phyloP scores from a whole-genome alignment of 371 early-diverging fungal genomes.

The Mucor piriformis region DNA sequence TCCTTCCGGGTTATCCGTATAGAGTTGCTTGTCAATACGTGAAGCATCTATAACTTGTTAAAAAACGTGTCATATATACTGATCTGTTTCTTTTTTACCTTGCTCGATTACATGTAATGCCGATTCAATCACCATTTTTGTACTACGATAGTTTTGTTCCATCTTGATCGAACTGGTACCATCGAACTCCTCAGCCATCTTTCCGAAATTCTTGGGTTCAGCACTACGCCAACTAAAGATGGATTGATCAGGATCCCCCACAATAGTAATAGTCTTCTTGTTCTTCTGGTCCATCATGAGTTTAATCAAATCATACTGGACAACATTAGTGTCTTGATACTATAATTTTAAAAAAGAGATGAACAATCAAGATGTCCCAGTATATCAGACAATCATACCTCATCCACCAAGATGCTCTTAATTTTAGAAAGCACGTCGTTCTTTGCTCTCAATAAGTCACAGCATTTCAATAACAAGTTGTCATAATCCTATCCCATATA shows the following conservation, averaged over 20 bases:
- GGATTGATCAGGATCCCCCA: slow-evolving; percentile 68
- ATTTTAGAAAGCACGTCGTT: slow-evolving; percentile 24
- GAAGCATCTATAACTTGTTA: slow-evolving; percentile 15
- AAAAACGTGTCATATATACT: neutral
- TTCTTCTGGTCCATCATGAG: slow-evolving; percentile 26
- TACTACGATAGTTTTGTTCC: slow-evolving; percentile 64
- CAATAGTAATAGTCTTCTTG: slow-evolving; percentile 54
- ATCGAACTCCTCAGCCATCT: slow-evolving; percentile 47
- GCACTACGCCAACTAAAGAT: slow-evolving; percentile 70
- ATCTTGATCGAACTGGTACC: slow-evolving; percentile 39
- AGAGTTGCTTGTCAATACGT: slow-evolving; percentile 30
- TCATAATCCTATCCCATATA: slow-evolving; percentile 60
- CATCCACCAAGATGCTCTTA: slow-evolving; percentile 61
- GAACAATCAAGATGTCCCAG: no score
- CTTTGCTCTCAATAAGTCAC: slow-evolving; percentile 34
- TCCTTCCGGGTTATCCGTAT: slow-evolving; percentile 39
- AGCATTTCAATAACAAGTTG: slow-evolving; percentile 48
- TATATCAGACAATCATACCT: slow-evolving; percentile 26
- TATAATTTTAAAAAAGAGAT: slow-evolving; percentile 12
- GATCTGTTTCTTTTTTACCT: slow-evolving; percentile 25
- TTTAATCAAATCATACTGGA: slow-evolving; percentile 60
- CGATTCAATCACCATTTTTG: slow-evolving; percentile 47
- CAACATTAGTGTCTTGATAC: slow-evolving; percentile 69
- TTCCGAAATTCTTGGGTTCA: slow-evolving; percentile 55
- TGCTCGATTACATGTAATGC: slow-evolving; percentile 53